phyloP scores from a whole-genome alignment of 2,329 filamentous ascomycete species.

The Pseudohalonectria lignicola region DNA sequence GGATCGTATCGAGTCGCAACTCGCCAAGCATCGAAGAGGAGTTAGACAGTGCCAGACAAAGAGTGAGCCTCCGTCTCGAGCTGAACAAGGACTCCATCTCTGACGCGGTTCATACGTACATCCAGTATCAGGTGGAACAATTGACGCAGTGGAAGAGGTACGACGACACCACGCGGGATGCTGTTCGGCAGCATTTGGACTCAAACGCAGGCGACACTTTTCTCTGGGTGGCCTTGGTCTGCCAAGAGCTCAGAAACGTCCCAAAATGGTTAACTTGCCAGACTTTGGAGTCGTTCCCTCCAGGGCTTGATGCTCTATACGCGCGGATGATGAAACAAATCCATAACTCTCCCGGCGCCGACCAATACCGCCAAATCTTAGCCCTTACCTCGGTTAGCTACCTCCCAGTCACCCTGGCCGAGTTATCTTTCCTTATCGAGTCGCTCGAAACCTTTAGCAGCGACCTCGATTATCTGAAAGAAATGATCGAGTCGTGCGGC shows the following conservation, averaged over 20 bases:
- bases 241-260: conserved; percentile 16
- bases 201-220: too few relatives aligned
- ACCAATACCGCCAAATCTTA: conserved; percentile 22
- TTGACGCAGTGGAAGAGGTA: conserved; percentile 17
- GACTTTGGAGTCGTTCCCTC: conserved; percentile 16
- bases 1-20: conserved; percentile 32
- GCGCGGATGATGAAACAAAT: conserved; percentile 24
- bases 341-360: conserved; percentile 12
- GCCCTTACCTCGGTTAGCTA: conserved; percentile 15
- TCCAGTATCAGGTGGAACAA: conserved; percentile 18
- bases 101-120: conserved; percentile 24
- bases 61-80: conserved; percentile 21
- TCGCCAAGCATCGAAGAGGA: conserved; percentile 20
- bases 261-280: conserved; percentile 1
- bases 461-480: conserved; percentile 8
- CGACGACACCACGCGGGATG: conserved; percentile 6
- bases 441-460: conserved; percentile 4
- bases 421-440: conserved; percentile 17
- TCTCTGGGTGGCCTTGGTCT: conserved; percentile 32
- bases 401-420: conserved; percentile 22
- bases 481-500: conserved; percentile 23
- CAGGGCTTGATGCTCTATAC: conserved; percentile 24
- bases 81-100: conserved; percentile 17
- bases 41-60: conserved; percentile 11
- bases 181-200: conserved; percentile 12